Evolutionary conservation across 2,329 filamentous ascomycete species (phyloP).

Genomic region (Colletotrichum sp.): DNA sequence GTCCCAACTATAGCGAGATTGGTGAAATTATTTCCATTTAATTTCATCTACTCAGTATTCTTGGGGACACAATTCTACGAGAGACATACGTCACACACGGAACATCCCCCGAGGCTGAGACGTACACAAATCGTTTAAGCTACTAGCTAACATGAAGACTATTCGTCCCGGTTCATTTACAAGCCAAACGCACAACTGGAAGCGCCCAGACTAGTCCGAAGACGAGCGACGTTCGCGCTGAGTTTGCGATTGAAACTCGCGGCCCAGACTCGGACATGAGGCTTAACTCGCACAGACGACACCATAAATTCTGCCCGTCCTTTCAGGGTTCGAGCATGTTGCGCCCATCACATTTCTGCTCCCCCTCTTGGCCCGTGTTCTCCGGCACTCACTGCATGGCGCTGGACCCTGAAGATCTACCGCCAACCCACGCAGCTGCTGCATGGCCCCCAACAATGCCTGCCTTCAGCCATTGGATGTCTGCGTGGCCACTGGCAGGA

Average conservation of each 20-base stretch:
- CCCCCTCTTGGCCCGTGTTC: neutral
- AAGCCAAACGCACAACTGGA: neutral
- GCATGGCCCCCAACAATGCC: neutral
- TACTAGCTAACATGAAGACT: neutral
- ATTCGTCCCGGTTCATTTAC: neutral
- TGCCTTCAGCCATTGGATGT: neutral
- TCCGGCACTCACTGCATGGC: neutral
- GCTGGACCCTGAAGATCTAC: neutral
- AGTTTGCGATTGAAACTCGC: neutral
- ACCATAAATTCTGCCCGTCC: neutral
- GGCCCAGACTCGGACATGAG: slow-evolving; percentile 1
- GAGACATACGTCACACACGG: neutral
- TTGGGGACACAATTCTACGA: fast-evolving
- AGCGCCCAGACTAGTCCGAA: neutral
- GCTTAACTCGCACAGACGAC: slow-evolving; percentile 4
- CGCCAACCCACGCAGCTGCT: neutral
- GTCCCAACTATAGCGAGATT: neutral
- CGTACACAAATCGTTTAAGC: neutral
- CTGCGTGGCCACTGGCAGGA: neutral
- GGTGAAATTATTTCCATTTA: neutral
- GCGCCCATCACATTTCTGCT: neutral
- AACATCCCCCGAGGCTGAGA: neutral
- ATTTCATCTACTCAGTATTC: neutral
- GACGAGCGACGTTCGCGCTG: neutral
- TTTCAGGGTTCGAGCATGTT: neutral